Conservation (phyloP, 1,139 yeast genomes). For the Suzukiozyma palmioleophila region DNA sequence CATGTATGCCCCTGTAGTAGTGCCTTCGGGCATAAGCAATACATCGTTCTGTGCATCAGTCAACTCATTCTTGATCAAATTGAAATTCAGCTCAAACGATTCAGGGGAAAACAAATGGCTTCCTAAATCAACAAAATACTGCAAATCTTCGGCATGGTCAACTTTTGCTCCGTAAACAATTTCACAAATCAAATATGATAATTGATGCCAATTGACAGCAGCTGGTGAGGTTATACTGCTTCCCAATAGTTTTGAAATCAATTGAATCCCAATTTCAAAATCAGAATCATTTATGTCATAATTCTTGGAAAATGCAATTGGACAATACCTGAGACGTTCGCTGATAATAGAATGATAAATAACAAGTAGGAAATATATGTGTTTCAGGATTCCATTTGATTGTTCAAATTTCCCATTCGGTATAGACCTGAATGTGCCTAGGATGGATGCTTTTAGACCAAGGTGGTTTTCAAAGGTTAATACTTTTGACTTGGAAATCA, state of each 20-base stretch:
- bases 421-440: conserved; percentile 35
- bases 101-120: conserved; percentile 20
- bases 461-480: conserved; percentile 58
- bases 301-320: conserved; percentile 54
- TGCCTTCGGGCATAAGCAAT: conserved; percentile 47
- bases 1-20: conserved; percentile 27
- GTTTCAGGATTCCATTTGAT: conserved; percentile 42
- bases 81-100: conserved; percentile 26
- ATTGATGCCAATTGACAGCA: conserved; percentile 53
- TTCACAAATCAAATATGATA: conserved; percentile 47
- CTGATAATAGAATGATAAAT: conserved; percentile 69
- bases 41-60: conserved; percentile 12
- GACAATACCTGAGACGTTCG: conserved; percentile 57
- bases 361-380: conserved; percentile 50
- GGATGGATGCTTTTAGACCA: conserved; percentile 51
- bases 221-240: conserved; percentile 38
- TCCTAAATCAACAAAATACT: conserved; percentile 23
- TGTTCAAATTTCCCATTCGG: conserved; percentile 14
- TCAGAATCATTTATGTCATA: conserved; percentile 80
- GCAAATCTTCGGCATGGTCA: conserved; percentile 42
- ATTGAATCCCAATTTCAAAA: conserved; percentile 45
- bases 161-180: conserved; percentile 76
- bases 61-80: conserved; percentile 26
- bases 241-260: conserved; percentile 39
- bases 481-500: conserved; percentile 50